Evolutionary conservation across 257 asterid genomes (phyloP).

Genomic region (Cinchona pubescens): DNA sequence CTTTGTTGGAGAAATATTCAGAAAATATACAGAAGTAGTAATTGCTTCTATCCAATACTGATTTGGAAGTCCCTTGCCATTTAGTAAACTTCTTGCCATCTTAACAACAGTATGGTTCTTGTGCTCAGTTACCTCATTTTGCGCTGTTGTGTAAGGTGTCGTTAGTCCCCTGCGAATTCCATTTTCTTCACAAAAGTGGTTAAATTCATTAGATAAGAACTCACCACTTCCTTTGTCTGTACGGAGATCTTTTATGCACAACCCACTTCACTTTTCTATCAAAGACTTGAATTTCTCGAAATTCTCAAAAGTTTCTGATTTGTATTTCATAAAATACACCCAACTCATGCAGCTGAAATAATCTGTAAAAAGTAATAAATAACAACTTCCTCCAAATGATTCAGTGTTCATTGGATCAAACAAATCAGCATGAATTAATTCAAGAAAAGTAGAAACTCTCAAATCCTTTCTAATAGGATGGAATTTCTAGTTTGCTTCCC

Average conservation of each 20-base stretch:
- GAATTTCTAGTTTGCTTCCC: constrained; percentile 9
- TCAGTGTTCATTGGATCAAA: too few relatives aligned
- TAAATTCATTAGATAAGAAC: not conserved
- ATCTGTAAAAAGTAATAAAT: too few relatives aligned
- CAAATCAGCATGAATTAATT: too few relatives aligned
- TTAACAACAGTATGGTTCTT: constrained; percentile 9
- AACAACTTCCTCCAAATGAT: too few relatives aligned
- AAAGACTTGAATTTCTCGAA: constrained; percentile 6
- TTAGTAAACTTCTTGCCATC: not conserved
- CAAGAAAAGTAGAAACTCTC: too few relatives aligned
- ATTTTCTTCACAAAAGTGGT: constrained; percentile 1
- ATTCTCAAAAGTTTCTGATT: constrained; percentile 2
- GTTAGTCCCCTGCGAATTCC: not conserved
- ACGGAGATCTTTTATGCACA: not conserved
- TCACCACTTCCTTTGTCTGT: not conserved
- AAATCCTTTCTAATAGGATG: too few relatives aligned
- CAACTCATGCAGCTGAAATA: too few relatives aligned
- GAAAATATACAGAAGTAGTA: not conserved
- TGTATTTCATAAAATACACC: too few relatives aligned
- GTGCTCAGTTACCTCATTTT: not conserved
- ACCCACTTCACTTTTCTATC: not conserved
- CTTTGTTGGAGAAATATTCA: not conserved
- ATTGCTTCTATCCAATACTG: not conserved
- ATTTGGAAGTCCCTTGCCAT: not conserved
- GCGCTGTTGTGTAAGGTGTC: not conserved